Evolutionary conservation across 352 stramenopile genomes (phyloP).

Genomic region (Pythium volutum): DNA sequence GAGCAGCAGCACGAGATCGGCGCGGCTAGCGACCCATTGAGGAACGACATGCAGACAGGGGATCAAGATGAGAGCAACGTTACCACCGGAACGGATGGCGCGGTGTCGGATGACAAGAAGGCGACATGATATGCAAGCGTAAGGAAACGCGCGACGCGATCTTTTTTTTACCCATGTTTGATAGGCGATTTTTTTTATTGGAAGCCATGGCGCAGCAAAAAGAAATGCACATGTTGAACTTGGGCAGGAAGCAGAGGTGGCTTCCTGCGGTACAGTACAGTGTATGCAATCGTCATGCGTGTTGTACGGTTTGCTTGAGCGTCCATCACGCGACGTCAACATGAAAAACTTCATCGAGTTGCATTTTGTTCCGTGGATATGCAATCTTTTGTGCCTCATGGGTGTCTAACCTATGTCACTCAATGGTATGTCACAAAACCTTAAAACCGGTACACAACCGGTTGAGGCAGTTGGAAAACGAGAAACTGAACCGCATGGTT

Average conservation of each 20-base stretch:
- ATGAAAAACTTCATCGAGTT: too few species aligned
- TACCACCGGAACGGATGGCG: not conserved
- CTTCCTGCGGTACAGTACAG: too few species aligned
- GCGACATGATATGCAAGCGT: not conserved
- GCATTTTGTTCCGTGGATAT: too few species aligned
- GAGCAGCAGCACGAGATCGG: not conserved
- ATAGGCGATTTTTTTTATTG: too few species aligned
- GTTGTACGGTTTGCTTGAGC: too few species aligned
- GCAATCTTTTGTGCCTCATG: conserved; percentile 4
- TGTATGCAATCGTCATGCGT: too few species aligned
- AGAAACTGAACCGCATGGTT: conserved; percentile 9
- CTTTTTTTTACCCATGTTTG: not conserved
- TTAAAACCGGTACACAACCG: not conserved
- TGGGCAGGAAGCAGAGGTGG: too few species aligned
- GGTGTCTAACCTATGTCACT: not conserved
- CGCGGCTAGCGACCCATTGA: not conserved
- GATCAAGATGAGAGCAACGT: not conserved
- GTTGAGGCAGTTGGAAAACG: conserved; percentile 5
- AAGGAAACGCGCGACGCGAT: conserved; percentile 1
- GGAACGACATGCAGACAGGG: not conserved
- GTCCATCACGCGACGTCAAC: too few species aligned
- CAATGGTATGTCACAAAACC: not conserved
- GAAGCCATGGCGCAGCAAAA: not conserved
- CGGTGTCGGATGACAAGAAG: conserved; percentile 1
- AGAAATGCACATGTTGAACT: not conserved